Evolutionary conservation across 2,329 filamentous ascomycete genomes (phyloP).

Genomic region (Zelopaecilomyces penicillatus): DNA sequence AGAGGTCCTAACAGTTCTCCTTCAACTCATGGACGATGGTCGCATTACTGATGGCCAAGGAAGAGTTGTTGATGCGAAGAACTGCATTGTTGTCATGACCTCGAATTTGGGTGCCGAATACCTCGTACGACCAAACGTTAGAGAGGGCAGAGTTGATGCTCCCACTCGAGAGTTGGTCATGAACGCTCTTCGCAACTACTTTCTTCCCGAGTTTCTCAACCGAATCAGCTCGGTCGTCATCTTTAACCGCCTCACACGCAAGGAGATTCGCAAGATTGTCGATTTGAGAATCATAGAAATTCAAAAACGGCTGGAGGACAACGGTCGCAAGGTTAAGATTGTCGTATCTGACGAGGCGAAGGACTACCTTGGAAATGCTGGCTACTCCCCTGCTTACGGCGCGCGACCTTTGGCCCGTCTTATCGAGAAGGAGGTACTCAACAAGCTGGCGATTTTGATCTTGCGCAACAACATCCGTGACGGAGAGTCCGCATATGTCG

Average conservation of each 20-base stretch:
- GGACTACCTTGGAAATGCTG: slow-evolving; percentile 83
- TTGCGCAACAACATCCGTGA: slow-evolving; percentile 77
- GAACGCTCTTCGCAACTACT: slow-evolving; percentile 85
- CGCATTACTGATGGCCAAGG: slow-evolving; percentile 98
- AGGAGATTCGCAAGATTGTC: slow-evolving; percentile 91
- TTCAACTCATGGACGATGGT: slow-evolving; percentile 99
- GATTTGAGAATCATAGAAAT: slow-evolving; percentile 83
- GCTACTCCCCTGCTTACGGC: slow-evolving; percentile 93
- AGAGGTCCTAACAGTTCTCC: slow-evolving; percentile 88
- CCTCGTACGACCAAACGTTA: slow-evolving; percentile 68
- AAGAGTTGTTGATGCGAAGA: slow-evolving; percentile 85
- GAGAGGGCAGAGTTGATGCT: slow-evolving; percentile 77
- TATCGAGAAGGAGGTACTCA: slow-evolving; percentile 96
- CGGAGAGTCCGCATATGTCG: slow-evolving; percentile 73
- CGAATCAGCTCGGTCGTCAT: slow-evolving; percentile 94
- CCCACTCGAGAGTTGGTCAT: slow-evolving; percentile 85
- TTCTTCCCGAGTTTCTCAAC: slow-evolving; percentile 97
- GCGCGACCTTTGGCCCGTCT: slow-evolving; percentile 80
- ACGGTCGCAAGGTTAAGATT: slow-evolving; percentile 79
- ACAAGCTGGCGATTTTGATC: slow-evolving; percentile 84
- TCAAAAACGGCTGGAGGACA: slow-evolving; percentile 79
- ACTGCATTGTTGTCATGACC: slow-evolving; percentile 99
- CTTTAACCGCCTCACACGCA: slow-evolving; percentile 89
- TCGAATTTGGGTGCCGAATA: slow-evolving; percentile 94
- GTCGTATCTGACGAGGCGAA: slow-evolving; percentile 77